Percentiles rank a stretch among this genome's conserved stretches.
These are phyloP conservation scores for Dentipellis sp. DNA, from an alignment of 768 basidiomycete genomes.

Conservation along the genomic window DNA sequence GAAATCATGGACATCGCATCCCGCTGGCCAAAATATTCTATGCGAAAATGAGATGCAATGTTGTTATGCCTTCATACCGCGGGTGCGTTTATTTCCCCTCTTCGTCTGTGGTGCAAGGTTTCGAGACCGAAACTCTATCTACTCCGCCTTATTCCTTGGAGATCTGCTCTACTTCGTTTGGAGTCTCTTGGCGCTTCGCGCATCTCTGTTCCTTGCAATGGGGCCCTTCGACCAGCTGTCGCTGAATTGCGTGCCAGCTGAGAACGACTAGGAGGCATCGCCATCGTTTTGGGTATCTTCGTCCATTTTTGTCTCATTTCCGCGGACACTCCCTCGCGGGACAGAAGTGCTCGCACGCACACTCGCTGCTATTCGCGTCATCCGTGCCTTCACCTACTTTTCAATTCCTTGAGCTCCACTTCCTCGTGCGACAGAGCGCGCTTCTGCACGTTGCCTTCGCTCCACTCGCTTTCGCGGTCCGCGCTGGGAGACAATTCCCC, in stretches of 20 bases:
- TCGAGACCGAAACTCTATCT: no score
- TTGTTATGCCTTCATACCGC: constrained; percentile 89
- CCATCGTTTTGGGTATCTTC: neutral
- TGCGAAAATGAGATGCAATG: constrained; percentile 80
- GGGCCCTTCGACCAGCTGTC: no score
- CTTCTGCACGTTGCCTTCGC: neutral
- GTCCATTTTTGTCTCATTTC: neutral
- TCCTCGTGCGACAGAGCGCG: neutral
- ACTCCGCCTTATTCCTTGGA: no score
- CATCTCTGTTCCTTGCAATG: no score
- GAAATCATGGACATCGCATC: constrained; percentile 83
- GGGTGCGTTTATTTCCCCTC: constrained; percentile 42
- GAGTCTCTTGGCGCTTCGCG: no score
- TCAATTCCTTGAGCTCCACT: neutral
- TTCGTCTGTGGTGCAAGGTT: neutral
- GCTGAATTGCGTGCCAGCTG: no score
- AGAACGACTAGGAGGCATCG: no score
- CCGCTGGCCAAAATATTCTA: constrained; percentile 82
- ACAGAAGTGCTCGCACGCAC: no score
- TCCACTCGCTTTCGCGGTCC: neutral
- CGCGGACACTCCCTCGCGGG: neutral
- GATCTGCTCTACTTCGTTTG: no score
- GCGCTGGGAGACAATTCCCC: neutral
- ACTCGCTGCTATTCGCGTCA: neutral
- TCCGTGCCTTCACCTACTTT: neutral